These are phyloP conservation scores for Areca catechu DNA, from an alignment of 176 grass and related monocot species.

Conservation along the genomic window DNA sequence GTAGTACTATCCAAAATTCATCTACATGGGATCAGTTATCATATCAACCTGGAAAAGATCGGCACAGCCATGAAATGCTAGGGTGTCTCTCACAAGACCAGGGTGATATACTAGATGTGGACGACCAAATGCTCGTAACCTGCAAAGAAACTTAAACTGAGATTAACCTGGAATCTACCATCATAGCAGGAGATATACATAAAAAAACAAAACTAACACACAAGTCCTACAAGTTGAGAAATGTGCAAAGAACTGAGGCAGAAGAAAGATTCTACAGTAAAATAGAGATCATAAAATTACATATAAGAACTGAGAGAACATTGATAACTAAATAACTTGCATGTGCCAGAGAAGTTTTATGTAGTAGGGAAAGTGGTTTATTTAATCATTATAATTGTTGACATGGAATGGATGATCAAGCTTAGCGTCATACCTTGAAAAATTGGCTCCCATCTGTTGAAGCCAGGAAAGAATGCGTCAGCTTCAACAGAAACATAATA, in stretches of 20 bases:
- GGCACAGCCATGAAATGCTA: slow-evolving; percentile 99
- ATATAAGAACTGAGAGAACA: too few relatives aligned
- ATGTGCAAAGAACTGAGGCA: too few relatives aligned
- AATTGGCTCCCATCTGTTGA: slow-evolving; percentile 80
- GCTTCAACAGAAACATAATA: slow-evolving; percentile 91
- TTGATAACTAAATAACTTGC: too few relatives aligned
- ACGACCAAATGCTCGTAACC: slow-evolving; percentile 58
- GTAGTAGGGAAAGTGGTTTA: too few relatives aligned
- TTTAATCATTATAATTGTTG: too few relatives aligned
- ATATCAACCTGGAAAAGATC: slow-evolving; percentile 88
- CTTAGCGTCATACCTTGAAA: slow-evolving; percentile 47
- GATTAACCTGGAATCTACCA: background rate
- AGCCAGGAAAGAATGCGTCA: slow-evolving; percentile 95
- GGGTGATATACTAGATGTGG: slow-evolving; percentile 84
- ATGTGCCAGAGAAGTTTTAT: too few relatives aligned
- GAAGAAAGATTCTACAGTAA: too few relatives aligned
- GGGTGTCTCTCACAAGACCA: slow-evolving; percentile 74
- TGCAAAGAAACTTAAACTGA: slow-evolving; percentile 22
- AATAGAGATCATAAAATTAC: too few relatives aligned
- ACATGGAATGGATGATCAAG: background rate
- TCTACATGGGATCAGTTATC: background rate
- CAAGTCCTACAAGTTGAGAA: too few relatives aligned
- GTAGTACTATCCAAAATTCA: background rate
- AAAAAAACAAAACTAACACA: too few relatives aligned
- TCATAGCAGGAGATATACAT: too few relatives aligned